These are phyloP conservation scores for Fagus sylvatica DNA, from an alignment of 306 rosid species.

Conservation along the genomic window DNA sequence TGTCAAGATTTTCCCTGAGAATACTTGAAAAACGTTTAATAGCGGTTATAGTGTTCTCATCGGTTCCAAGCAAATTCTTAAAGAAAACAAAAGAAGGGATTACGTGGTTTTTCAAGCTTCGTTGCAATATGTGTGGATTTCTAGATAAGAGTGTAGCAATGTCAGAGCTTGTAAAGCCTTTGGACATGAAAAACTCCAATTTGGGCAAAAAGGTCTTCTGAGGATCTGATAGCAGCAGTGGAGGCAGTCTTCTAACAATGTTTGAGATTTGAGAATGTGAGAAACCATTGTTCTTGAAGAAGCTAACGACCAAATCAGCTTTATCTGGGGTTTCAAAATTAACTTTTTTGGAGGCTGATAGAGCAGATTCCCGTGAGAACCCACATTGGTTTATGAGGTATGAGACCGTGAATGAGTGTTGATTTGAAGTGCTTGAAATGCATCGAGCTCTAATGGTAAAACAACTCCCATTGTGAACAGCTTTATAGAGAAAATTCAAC, in stretches of 20 bases:
- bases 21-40: neutral
- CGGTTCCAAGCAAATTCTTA: neutral
- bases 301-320: neutral
- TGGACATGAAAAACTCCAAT: slow-evolving; percentile 13
- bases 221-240: neutral
- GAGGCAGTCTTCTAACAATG: neutral
- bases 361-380: slow-evolving; percentile 33
- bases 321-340: slow-evolving; percentile 9
- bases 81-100: neutral
- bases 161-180: slow-evolving; percentile 13
- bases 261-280: neutral
- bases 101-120: slow-evolving; percentile 12
- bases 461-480: too few species aligned
- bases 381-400: slow-evolving; percentile 4
- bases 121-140: neutral
- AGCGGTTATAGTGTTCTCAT: neutral
- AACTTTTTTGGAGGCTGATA: slow-evolving; percentile 23
- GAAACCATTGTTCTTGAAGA: slow-evolving; percentile 2
- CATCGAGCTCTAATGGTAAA: too few species aligned
- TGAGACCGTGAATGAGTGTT: too few species aligned
- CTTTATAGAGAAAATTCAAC: too few species aligned
- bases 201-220: slow-evolving; percentile 9
- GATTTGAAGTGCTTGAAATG: too few species aligned
- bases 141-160: neutral
- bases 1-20: neutral